Conservation (phyloP, 805 yeast genomes). For the Lipomyces spencermartinsiae region DNA sequence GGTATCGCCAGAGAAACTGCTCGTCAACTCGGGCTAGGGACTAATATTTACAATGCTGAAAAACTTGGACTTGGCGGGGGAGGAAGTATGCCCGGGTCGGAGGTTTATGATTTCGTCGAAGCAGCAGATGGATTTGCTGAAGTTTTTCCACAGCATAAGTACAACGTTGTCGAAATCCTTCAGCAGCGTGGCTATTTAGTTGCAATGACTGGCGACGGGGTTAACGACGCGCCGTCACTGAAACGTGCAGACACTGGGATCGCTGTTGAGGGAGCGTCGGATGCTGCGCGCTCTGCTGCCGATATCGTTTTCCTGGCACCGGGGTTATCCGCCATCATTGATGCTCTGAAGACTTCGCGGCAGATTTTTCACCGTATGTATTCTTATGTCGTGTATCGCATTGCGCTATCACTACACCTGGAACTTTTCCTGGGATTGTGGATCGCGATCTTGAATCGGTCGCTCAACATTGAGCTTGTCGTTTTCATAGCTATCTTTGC, state of each 20-base stretch:
- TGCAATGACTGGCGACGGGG: slow-evolving; percentile 74
- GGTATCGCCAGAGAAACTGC: slow-evolving; percentile 99
- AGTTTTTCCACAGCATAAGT: slow-evolving; percentile 70
- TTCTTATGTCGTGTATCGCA: slow-evolving; percentile 97
- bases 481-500: slow-evolving; percentile 82
- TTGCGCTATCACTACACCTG: slow-evolving; percentile 92
- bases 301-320: slow-evolving; percentile 58
- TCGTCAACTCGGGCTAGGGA: slow-evolving; percentile 95
- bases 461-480: slow-evolving; percentile 79
- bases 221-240: slow-evolving; percentile 68
- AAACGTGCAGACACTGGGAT: slow-evolving; percentile 84
- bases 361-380: slow-evolving; percentile 99
- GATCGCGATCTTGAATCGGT: slow-evolving; percentile 90
- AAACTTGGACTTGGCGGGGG: slow-evolving; percentile 92
- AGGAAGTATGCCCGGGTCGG: slow-evolving; percentile 69
- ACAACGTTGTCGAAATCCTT: slow-evolving; percentile 66
- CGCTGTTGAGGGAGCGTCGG: slow-evolving; percentile 62
- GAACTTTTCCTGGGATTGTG: slow-evolving; percentile 94
- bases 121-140: slow-evolving; percentile 94
- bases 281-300: slow-evolving; percentile 53
- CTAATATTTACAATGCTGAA: slow-evolving; percentile 96
- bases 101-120: slow-evolving; percentile 70
- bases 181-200: slow-evolving; percentile 67
- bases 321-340: slow-evolving; percentile 66
- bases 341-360: slow-evolving; percentile 83